Percentiles rank a stretch among this genome's conserved stretches.
Conservation (phyloP, 2,329 filamentous ascomycete species). For the Knufia petricola region DNA sequence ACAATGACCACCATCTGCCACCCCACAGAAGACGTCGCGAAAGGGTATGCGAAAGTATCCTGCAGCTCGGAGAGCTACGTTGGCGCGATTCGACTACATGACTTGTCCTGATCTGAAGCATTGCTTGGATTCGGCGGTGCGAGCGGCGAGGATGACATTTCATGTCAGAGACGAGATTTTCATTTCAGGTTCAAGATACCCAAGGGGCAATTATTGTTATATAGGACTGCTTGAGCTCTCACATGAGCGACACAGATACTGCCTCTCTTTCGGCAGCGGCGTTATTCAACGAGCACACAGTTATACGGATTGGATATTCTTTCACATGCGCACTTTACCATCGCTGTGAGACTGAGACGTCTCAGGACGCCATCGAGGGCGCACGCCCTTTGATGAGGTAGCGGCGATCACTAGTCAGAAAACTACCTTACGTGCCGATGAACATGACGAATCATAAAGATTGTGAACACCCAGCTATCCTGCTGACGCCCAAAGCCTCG, state of each 20-base stretch:
- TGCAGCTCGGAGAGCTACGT: neutral
- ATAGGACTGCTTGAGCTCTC: neutral
- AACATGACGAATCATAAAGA: conserved; percentile 7
- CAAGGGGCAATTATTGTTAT: neutral
- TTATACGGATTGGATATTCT: no score
- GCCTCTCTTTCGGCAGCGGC: neutral
- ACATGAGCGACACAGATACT: neutral
- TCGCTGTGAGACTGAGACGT: neutral
- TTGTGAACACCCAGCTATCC: neutral
- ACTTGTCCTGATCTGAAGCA: neutral
- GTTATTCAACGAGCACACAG: neutral
- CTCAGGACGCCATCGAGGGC: neutral
- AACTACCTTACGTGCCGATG: conserved; percentile 1
- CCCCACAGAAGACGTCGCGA: no score
- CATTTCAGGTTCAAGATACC: conserved; percentile 6
- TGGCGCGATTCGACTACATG: neutral
- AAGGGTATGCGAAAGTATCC: neutral
- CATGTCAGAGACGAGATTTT: neutral
- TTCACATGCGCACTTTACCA: no score
- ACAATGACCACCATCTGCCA: neutral
- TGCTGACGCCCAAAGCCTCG: neutral
- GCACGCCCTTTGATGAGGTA: neutral
- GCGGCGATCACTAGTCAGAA: neutral
- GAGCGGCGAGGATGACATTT: neutral
- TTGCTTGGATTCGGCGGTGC: neutral